Conservation (phyloP, 495 filamentous ascomycete genomes). For the Rusavskia elegans region DNA sequence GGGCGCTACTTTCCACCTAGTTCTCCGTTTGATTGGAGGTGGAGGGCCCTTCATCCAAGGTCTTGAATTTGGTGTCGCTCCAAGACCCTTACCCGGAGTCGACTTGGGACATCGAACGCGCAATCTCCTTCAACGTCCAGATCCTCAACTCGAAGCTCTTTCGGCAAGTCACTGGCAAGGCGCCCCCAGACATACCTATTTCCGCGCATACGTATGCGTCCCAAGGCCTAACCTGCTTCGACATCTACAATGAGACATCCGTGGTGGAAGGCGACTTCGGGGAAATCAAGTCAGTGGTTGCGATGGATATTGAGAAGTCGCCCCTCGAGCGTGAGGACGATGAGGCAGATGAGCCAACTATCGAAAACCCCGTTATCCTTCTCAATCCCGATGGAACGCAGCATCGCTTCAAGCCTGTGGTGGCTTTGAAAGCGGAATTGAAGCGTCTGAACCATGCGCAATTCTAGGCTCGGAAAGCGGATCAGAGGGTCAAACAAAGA, state of each 20-base stretch:
- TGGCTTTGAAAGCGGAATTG: conserved; percentile 5
- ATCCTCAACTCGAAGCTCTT: conserved; percentile 17
- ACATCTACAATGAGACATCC: conserved; percentile 8
- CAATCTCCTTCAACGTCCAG: conserved; percentile 25
- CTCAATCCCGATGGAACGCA: conserved; percentile 7
- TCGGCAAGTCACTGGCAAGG: conserved; percentile 17
- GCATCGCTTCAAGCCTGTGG: background rate
- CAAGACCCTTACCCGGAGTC: conserved; percentile 9
- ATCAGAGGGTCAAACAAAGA: too few relatives aligned
- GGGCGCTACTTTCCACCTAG: background rate
- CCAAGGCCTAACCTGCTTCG: conserved; percentile 21
- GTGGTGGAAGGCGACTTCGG: conserved; percentile 10
- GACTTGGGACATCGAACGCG: conserved; percentile 19
- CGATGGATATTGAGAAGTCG: background rate
- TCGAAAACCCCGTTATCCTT: background rate
- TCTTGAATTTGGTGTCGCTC: conserved; percentile 3
- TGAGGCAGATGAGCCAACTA: background rate
- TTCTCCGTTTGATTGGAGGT: conserved; percentile 4
- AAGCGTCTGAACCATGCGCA: conserved; percentile 1
- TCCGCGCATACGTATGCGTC: conserved; percentile 18
- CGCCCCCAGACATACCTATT: conserved; percentile 20
- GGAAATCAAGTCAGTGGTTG: conserved; percentile 6
- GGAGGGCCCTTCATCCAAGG: background rate
- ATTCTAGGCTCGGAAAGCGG: background rate
- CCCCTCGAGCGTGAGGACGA: background rate